Conservation (phyloP, 2,329 filamentous ascomycete species). For the Curvularia sp. region DNA sequence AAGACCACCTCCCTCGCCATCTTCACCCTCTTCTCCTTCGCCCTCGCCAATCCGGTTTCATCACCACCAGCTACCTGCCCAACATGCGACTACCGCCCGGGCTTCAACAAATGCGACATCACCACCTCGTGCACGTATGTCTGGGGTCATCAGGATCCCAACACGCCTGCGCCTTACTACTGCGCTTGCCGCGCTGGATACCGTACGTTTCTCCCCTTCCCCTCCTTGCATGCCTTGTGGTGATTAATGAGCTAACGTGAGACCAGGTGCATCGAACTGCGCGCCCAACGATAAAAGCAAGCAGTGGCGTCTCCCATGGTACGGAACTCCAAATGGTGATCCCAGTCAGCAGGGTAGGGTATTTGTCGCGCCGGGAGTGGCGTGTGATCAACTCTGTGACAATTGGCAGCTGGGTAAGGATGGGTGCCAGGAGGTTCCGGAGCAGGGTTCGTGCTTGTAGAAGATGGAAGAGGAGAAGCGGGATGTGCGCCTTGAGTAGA, state of each 20-base stretch:
- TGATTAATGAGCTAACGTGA: not conserved
- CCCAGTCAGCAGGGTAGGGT: constrained; percentile 23
- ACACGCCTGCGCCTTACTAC: not conserved
- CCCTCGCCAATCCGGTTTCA: not conserved
- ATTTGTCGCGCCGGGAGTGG: constrained; percentile 28
- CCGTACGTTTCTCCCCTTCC: not conserved
- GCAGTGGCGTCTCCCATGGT: constrained; percentile 8
- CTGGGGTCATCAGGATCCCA: constrained; percentile 9
- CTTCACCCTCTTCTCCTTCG: not conserved
- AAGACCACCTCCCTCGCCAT: not conserved
- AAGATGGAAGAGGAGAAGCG: not conserved
- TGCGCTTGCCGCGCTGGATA: constrained; percentile 10
- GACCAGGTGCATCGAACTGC: not conserved
- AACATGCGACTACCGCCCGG: constrained; percentile 3
- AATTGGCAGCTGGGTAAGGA: constrained; percentile 23
- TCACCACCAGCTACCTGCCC: not conserved
- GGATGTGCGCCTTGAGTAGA: not conserved
- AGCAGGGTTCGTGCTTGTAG: constrained; percentile 9
- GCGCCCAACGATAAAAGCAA: not conserved
- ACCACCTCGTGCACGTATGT: constrained; percentile 53
- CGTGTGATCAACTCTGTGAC: constrained; percentile 26
- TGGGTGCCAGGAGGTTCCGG: constrained; percentile 26
- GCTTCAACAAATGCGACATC: constrained; percentile 50
- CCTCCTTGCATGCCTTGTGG: not conserved
- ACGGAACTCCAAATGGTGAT: constrained; percentile 11